Evolutionary conservation across 2,329 filamentous ascomycete genomes (phyloP).

Genomic region (Trichoderma guizhouense): DNA sequence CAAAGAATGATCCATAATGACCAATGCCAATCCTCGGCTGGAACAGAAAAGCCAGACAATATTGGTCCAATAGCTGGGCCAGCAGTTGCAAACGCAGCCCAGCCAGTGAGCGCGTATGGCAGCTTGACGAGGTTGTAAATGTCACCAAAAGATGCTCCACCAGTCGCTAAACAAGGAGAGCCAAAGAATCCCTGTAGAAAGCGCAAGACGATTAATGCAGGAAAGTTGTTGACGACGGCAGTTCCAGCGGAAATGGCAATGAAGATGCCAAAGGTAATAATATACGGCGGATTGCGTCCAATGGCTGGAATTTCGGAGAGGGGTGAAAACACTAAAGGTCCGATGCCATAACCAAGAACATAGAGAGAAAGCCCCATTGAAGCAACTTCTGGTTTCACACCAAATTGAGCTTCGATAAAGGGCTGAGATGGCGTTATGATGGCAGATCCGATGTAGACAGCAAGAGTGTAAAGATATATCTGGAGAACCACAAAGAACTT

Average conservation of each 20-base stretch:
- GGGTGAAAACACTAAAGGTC: neutral
- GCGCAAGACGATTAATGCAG: neutral
- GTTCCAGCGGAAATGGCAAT: neutral
- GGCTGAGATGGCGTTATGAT: constrained; percentile 9
- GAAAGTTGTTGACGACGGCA: neutral
- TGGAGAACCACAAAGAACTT: constrained; percentile 8
- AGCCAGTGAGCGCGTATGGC: constrained; percentile 49
- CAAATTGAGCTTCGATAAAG: neutral
- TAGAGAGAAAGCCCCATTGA: constrained; percentile 8
- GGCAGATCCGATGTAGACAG: constrained; percentile 2
- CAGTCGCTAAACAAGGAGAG: constrained; percentile 22
- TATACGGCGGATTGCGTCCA: constrained; percentile 10
- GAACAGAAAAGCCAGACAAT: neutral
- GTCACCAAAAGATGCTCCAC: constrained; percentile 48
- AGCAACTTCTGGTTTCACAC: neutral
- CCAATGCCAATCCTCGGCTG: neutral
- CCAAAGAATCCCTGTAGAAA: neutral
- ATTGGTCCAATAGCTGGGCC: constrained; percentile 1
- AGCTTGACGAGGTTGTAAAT: constrained; percentile 52
- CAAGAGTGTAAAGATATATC: constrained; percentile 4
- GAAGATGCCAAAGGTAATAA: constrained; percentile 22
- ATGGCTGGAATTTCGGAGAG: constrained; percentile 11
- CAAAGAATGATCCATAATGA: neutral
- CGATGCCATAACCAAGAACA: neutral
- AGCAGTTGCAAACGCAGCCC: neutral